These are phyloP conservation scores for Annulohypoxylon maeteangense DNA, from an alignment of 495 filamentous ascomycete genomes.

Conservation along the genomic window DNA sequence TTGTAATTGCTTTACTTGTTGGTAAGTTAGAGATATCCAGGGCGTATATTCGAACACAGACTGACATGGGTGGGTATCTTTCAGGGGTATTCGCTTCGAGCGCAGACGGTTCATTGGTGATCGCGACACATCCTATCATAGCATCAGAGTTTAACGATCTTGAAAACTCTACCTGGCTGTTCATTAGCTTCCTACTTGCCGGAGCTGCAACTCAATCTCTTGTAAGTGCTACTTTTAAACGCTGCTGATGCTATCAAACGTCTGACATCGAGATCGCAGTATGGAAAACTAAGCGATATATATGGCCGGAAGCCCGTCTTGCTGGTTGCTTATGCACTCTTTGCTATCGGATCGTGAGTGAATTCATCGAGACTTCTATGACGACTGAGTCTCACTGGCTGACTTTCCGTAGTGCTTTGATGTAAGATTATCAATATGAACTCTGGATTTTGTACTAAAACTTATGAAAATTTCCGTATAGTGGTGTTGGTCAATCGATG, in stretches of 20 bases:
- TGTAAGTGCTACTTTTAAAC: constrained; percentile 45
- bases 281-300: constrained; percentile 62
- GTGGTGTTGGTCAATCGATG: constrained; percentile 63
- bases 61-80: background rate
- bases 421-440: constrained; percentile 59
- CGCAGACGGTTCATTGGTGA: constrained; percentile 69
- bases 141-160: constrained; percentile 74
- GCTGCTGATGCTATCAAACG: background rate
- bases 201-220: constrained; percentile 69
- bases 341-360: constrained; percentile 58
- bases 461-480: constrained; percentile 36
- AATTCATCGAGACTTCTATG: constrained; percentile 33
- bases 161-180: constrained; percentile 71
- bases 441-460: constrained; percentile 35
- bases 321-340: constrained; percentile 53
- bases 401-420: constrained; percentile 51
- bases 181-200: constrained; percentile 70
- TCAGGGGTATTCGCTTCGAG: constrained; percentile 73
- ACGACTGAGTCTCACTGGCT: constrained; percentile 38
- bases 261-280: constrained; percentile 39
- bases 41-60: background rate
- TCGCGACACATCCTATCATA: constrained; percentile 70
- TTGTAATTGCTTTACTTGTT: constrained; percentile 32
- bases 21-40: constrained; percentile 9
- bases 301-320: constrained; percentile 59